These are phyloP conservation scores for Terfezia claveryi DNA, from an alignment of 495 filamentous ascomycete genomes.

Conservation along the genomic window DNA sequence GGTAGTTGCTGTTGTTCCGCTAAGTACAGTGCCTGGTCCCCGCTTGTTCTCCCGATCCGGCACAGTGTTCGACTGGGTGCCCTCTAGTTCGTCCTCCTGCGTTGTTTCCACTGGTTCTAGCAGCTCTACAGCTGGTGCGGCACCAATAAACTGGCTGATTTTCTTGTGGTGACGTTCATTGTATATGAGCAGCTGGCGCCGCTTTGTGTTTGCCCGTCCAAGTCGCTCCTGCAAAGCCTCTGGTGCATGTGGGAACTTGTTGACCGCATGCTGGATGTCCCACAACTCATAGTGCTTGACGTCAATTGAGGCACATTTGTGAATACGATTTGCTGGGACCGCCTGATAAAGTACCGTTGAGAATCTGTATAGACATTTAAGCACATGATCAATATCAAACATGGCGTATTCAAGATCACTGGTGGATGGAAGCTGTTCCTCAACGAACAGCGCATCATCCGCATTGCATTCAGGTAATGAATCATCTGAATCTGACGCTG, in stretches of 20 bases:
- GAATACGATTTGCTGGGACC: conserved; percentile 15
- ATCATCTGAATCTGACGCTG: not conserved
- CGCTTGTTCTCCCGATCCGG: no score
- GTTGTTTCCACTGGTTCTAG: no score
- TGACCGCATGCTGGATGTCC: conserved; percentile 18
- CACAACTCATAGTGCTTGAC: conserved; percentile 19
- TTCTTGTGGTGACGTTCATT: conserved; percentile 9
- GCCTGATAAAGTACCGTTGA: conserved; percentile 14
- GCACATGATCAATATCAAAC: conserved; percentile 5
- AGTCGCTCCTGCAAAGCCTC: conserved; percentile 15
- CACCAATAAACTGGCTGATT: not conserved
- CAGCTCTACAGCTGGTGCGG: no score
- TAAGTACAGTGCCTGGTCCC: no score
- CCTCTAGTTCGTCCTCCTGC: no score
- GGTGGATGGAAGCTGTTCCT: no score
- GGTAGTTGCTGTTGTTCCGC: no score
- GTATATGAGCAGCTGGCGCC: conserved; percentile 11
- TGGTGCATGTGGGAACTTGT: conserved; percentile 16
- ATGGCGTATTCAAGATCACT: no score
- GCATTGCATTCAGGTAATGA: not conserved
- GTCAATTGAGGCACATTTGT: conserved; percentile 16
- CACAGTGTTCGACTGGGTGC: no score
- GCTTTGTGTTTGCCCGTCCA: conserved; percentile 20
- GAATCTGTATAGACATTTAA: conserved; percentile 11
- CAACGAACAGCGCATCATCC: no score